Evolutionary conservation across 495 filamentous ascomycete species (phyloP).

Genomic region (Cercophora sp.): DNA sequence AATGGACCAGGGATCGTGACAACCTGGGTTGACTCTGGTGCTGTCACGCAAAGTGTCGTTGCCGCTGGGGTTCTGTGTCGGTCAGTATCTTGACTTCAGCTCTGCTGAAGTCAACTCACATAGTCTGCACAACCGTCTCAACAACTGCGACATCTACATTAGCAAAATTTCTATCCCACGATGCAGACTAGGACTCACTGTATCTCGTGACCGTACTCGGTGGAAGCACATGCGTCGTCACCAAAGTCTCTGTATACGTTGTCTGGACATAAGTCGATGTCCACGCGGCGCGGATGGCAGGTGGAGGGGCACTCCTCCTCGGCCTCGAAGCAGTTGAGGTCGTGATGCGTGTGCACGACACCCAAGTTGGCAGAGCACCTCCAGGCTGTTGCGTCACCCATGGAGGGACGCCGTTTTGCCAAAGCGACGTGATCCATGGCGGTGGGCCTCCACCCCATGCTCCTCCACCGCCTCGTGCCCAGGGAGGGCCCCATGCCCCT

Average conservation of each 20-base stretch:
- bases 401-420: constrained; percentile 1
- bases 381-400: neutral
- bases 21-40: neutral
- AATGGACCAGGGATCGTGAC: constrained; percentile 2
- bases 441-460: too few species aligned
- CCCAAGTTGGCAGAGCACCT: neutral
- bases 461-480: neutral
- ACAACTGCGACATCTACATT: constrained; percentile 1
- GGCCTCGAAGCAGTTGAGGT: neutral
- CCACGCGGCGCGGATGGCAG: too few species aligned
- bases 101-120: constrained; percentile 9
- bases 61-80: neutral
- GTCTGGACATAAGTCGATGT: constrained; percentile 15
- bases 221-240: constrained; percentile 5
- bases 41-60: neutral
- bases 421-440: constrained; percentile 5
- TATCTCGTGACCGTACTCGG: constrained; percentile 9
- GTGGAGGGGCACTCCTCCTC: constrained; percentile 5
- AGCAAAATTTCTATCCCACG: neutral
- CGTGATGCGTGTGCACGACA: neutral
- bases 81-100: too few species aligned
- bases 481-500: neutral
- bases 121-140: constrained; percentile 9
- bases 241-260: constrained; percentile 13
- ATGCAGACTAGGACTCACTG: constrained; percentile 6